A percentile compares a stretch with the other conserved stretches of the same genome.
Evolutionary conservation across 331 rosid genomes (phyloP).

Genomic region (Malus hybrid): DNA sequence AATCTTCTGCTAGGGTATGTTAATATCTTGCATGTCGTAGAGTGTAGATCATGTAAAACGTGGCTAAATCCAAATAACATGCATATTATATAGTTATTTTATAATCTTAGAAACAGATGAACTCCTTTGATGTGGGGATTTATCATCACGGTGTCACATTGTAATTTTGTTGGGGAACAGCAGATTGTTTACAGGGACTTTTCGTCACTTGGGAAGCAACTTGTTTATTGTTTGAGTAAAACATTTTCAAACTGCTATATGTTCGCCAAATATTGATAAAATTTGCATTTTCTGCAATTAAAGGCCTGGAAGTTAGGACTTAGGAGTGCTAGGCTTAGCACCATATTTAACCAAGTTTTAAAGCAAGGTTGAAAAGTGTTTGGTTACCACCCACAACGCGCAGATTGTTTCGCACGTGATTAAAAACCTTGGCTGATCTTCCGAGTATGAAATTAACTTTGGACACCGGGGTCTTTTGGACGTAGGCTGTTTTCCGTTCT

Average conservation of each 20-base stretch:
- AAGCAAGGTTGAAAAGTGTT: too few species aligned
- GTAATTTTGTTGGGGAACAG: neutral
- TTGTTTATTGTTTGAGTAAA: too few species aligned
- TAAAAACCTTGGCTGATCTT: neutral
- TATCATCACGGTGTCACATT: neutral
- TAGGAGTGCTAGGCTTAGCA: neutral
- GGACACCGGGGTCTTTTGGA: neutral
- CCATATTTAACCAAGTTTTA: too few species aligned
- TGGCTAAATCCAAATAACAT: neutral
- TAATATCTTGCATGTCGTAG: neutral
- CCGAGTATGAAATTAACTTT: too few species aligned
- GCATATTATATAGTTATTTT: neutral
- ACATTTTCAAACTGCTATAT: too few species aligned
- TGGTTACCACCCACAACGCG: neutral
- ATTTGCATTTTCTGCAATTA: neutral
- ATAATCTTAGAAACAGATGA: neutral
- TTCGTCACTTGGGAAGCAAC: too few species aligned
- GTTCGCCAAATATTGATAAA: neutral
- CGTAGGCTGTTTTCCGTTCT: neutral
- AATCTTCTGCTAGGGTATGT: conserved; percentile 63
- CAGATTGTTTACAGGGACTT: too few species aligned
- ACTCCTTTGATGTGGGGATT: neutral
- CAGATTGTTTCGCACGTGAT: neutral
- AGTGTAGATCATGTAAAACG: neutral
- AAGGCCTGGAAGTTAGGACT: neutral